A percentile compares a stretch with the other conserved stretches of the same genome.
Evolutionary conservation across 208 protist species (phyloP).

Genomic region (Trypanosoma vivax): DNA sequence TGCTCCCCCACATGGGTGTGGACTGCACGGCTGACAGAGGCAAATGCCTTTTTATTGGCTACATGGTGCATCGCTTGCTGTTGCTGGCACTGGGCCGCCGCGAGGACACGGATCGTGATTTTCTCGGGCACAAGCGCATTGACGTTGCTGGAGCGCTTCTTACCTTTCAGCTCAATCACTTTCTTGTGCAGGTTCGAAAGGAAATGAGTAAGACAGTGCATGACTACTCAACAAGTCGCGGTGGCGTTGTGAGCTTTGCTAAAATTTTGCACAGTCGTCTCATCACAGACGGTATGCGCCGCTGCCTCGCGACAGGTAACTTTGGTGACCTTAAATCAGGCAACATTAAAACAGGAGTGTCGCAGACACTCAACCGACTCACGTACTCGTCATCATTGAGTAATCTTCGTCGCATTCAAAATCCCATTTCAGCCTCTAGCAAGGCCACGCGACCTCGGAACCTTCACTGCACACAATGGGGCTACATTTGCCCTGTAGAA

Average conservation of each 20-base stretch:
- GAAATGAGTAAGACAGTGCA: conserved; percentile 41
- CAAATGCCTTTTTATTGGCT: conserved; percentile 88
- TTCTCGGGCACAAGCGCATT: conserved; percentile 94
- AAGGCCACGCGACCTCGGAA: conserved; percentile 93
- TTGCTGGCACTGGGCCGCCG: conserved; percentile 64
- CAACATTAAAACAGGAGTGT: conserved; percentile 60
- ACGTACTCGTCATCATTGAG: conserved; percentile 97
- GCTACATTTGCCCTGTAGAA: conserved; percentile 94
- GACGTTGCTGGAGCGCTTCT: conserved; percentile 93
- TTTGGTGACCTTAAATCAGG: conserved; percentile 79
- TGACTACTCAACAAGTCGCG: conserved; percentile 44
- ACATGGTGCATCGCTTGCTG: conserved; percentile 87
- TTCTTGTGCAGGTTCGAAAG: conserved; percentile 29
- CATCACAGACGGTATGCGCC: conserved; percentile 84
- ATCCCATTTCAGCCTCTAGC: conserved; percentile 90
- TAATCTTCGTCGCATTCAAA: conserved; percentile 97
- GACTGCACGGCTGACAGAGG: conserved; percentile 65
- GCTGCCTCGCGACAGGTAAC: conserved; percentile 97
- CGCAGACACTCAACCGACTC: conserved; percentile 94
- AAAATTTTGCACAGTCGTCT: conserved; percentile 26
- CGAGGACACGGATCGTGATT: conserved; percentile 90
- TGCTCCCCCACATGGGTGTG: conserved; percentile 84
- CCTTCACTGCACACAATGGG: conserved; percentile 97
- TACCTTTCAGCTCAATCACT: conserved; percentile 33
- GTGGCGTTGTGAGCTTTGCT: conserved; percentile 46